phyloP scores from a whole-genome alignment of 1,139 yeast species.

The Nadsonia commutata region DNA sequence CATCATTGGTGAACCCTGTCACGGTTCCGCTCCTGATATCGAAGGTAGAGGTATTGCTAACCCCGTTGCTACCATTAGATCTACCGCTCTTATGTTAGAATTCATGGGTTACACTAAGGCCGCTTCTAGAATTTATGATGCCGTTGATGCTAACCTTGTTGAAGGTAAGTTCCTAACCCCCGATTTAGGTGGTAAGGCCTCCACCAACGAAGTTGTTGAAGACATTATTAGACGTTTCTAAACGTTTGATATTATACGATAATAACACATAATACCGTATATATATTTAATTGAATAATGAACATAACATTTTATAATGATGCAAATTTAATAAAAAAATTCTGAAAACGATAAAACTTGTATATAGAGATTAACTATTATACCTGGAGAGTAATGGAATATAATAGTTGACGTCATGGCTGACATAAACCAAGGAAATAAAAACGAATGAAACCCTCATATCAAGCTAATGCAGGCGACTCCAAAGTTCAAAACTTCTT shows the following conservation, averaged over 20 bases:
- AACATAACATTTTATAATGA: background rate
- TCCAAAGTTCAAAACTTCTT: too few species aligned
- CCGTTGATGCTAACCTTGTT: conserved; percentile 83
- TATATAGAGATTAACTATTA: background rate
- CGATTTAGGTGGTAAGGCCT: conserved; percentile 79
- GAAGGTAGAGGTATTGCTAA: conserved; percentile 90
- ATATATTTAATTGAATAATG: background rate
- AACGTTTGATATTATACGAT: conserved; percentile 6
- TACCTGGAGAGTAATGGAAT: background rate
- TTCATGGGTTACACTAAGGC: conserved; percentile 85
- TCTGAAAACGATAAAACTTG: background rate
- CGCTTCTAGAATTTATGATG: conserved; percentile 83
- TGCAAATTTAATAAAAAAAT: background rate
- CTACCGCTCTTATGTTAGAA: conserved; percentile 93
- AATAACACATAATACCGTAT: background rate
- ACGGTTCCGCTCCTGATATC: conserved; percentile 97
- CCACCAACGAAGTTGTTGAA: conserved; percentile 74
- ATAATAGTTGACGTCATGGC: too few species aligned
- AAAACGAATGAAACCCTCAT: too few species aligned
- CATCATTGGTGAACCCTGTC: conserved; percentile 98
- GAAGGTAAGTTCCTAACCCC: conserved; percentile 80
- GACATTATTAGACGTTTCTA: conserved; percentile 54
- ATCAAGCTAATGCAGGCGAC: too few species aligned
- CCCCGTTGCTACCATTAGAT: conserved; percentile 96
- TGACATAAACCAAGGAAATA: too few species aligned